phyloP scores from a whole-genome alignment of 2,329 filamentous ascomycete genomes.

The Diaporthe velutina region DNA sequence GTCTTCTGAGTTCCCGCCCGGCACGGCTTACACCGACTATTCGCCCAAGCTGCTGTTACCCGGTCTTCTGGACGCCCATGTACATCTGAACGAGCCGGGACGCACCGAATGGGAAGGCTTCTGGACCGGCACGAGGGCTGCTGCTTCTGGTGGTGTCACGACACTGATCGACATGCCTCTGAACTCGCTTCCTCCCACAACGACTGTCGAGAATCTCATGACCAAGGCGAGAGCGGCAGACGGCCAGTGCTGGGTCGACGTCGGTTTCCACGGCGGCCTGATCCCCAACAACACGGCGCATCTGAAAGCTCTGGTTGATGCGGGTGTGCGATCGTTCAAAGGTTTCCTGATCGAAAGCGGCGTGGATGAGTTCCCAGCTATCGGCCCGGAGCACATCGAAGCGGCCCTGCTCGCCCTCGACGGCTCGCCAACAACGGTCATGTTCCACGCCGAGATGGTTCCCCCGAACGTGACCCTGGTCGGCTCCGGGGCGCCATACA shows the following conservation, averaged over 20 bases:
- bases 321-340: conserved; percentile 95
- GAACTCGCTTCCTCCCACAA: conserved; percentile 97
- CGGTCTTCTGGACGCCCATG: conserved; percentile 96
- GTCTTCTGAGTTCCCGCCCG: conserved; percentile 76
- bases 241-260: conserved; percentile 96
- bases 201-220: conserved; percentile 84
- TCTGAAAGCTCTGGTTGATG: conserved; percentile 82
- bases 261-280: conserved; percentile 96
- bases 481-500: conserved; percentile 80
- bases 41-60: conserved; percentile 88
- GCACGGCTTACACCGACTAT: conserved; percentile 83
- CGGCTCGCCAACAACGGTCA: conserved; percentile 86
- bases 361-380: conserved; percentile 94
- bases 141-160: conserved; percentile 95
- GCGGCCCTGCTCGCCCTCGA: conserved; percentile 85
- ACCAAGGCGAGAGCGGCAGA: conserved; percentile 87
- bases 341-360: conserved; percentile 97
- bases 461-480: conserved; percentile 86
- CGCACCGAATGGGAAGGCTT: conserved; percentile 99
- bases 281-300: conserved; percentile 89
- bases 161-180: conserved; percentile 98
- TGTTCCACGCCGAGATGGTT: conserved; percentile 99
- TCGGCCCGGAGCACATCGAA: conserved; percentile 83
- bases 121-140: conserved; percentile 92
- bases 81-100: conserved; percentile 98